Base-by-base conservation (phyloP, 2,329 filamentous ascomycete species). In the Aspergillus hortae region DNA sequence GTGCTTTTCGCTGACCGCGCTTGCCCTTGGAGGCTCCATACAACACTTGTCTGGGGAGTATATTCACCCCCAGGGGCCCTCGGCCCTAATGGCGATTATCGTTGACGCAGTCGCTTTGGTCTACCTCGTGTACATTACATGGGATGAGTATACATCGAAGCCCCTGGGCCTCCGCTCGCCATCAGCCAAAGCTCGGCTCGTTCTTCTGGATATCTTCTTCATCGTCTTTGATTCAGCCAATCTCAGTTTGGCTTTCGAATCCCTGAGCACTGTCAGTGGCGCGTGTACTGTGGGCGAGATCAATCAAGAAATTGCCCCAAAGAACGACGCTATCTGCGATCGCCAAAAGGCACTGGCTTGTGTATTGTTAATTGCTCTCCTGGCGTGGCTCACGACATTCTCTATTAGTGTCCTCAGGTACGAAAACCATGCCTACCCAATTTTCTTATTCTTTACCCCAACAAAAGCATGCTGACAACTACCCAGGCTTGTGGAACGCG, bases 191-290 rank as follows among this genome's bases (percentile, higher is more conserved):
- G 88, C 95, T 58, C 85, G 89, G 12, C 83, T 99, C 46, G 89
- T 97, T 54, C 83, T 99, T 49, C 82, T 96, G 52, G 94, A 99
- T 72, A 80, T 99, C 3, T 86, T 96, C 64, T 99, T 99, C 69
- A 96, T 99, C 65, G 92, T 97, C 40, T 96, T 99, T 75, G 92
- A 96, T 70, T 91, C 92, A 4, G 91, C 92, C 47, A 97, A 96
- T 73, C 82, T 95, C 23, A 89, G 90, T 38, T 77, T 99, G 57
- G 92, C 92, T 1, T 96, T 96, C 68, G 88, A 90, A 67, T 88
- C 90, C 7, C 76, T 96, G 49, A 86, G 79, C 5, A 82, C 87
- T 60, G 75, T 79, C 27, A 77, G 78, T 38, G 86, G 84, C 67
- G 74, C 76, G 33, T 90, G 68, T 79, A 82, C 66, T 71, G 80